Base-by-base conservation (phyloP, 768 basidiomycete species). In the Psilocybe cyanescens region DNA sequence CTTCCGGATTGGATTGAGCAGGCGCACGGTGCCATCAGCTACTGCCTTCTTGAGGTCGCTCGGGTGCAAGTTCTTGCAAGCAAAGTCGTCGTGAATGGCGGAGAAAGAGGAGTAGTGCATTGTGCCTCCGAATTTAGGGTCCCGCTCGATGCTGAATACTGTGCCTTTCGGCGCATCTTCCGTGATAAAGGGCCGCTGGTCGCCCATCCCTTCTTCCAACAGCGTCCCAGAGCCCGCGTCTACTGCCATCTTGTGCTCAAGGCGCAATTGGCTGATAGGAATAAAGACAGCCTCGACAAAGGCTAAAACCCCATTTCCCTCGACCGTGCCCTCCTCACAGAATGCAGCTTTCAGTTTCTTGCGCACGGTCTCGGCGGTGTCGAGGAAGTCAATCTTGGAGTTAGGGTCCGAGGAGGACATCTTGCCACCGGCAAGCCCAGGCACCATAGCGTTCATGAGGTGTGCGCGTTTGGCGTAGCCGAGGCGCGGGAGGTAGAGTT, bases 361-460 rank as follows among this genome's bases (percentile, higher is more conserved):
- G 70, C 90, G 89, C 52, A 98, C 85, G 45, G 80, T 84, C 30
- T 92, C 91, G 0, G 95, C 88, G 3, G 87, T 73, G 74, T 99
- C 97, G 64, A 99, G 87, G 76, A 99, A 94, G 78, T 99, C 97
- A 72, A 99, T 97, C 76, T 99, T 99, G 65, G 92, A 95, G 73
- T 97, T 94, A 31, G 95, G 95, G 68, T 99, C 97, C 1, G 97
- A 99, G 1, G 95, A 90, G 14, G 95, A 97, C 97, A 99, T 99
- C 73, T 99, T 99, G n/a, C 94, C 93, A 33, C 96, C 96, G 46
- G 89, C 88, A 37, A 97, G 83, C 47, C 96, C 95, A 29, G 96
- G 95, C 0, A 99, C 94, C 96, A 99, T 99, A 33, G 86, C 80
- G 76, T 98, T 99, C 97, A 99, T 99, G 49, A 99, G 82, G 74